These are phyloP conservation scores for Corylus heterophylla DNA, from an alignment of 306 rosid genomes.

Conservation along the genomic window DNA sequence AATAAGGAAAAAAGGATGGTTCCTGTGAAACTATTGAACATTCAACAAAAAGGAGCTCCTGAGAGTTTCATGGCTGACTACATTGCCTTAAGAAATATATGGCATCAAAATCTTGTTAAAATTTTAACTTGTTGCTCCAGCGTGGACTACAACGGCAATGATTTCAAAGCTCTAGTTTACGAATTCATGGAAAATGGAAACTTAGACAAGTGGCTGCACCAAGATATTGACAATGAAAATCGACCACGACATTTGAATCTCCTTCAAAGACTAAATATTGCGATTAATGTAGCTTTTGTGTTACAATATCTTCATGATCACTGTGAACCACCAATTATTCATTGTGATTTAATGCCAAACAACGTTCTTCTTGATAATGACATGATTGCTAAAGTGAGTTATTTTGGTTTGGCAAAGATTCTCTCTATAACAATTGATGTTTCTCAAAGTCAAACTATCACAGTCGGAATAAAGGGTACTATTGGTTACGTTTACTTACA, in stretches of 20 bases:
- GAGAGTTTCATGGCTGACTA: constrained; percentile 16
- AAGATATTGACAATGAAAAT: neutral
- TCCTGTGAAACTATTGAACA: constrained; percentile 33
- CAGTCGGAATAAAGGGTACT: constrained; percentile 23
- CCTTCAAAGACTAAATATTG: constrained; percentile 27
- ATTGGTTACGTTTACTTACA: constrained; percentile 23
- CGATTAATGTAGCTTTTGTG: constrained; percentile 15
- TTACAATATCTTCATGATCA: constrained; percentile 25
- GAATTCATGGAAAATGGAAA: constrained; percentile 33
- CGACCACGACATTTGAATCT: neutral
- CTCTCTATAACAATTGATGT: neutral
- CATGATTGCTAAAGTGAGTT: constrained; percentile 24
- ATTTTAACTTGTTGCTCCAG: too few species aligned
- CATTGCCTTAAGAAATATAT: too few species aligned
- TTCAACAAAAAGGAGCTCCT: constrained; percentile 29
- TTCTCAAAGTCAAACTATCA: constrained; percentile 10
- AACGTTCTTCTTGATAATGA: constrained; percentile 18
- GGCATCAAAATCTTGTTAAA: too few species aligned
- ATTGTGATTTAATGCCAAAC: constrained; percentile 26
- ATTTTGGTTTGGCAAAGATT: constrained; percentile 36
- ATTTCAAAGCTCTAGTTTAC: too few species aligned
- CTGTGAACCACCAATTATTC: constrained; percentile 1
- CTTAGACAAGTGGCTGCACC: constrained; percentile 36
- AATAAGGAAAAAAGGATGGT: constrained; percentile 10
- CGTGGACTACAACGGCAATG: too few species aligned